Conservation (phyloP, 108 stramenopile species). For the Cyclotella choctawhatcheeana region DNA sequence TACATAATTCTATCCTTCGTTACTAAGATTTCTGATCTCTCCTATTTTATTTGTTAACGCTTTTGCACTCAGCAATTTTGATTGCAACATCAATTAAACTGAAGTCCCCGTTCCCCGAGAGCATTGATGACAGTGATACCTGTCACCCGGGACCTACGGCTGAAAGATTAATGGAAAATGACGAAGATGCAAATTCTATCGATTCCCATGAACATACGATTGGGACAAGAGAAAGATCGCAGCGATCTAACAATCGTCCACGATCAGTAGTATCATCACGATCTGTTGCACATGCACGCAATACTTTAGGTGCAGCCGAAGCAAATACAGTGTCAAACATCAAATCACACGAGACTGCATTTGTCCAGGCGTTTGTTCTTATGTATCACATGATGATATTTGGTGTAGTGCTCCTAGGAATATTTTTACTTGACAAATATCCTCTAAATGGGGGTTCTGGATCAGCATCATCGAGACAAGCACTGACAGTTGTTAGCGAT, state of each 20-base stretch:
- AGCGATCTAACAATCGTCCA: not conserved
- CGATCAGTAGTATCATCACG: not conserved
- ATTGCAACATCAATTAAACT: constrained; percentile 27
- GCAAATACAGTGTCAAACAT: not conserved
- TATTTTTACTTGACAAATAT: constrained; percentile 48
- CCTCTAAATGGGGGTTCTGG: constrained; percentile 23
- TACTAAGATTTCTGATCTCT: not conserved
- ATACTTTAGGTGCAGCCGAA: not conserved
- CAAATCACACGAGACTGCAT: constrained; percentile 25
- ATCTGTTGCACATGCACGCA: constrained; percentile 1
- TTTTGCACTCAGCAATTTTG: constrained; percentile 30
- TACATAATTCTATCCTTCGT: not conserved
- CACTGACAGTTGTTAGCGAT: constrained; percentile 7
- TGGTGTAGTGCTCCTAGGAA: constrained; percentile 41
- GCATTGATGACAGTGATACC: too few relatives aligned
- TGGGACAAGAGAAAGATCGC: not conserved
- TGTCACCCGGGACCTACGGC: too few relatives aligned
- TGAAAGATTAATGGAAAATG: too few relatives aligned
- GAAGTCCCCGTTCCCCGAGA: constrained; percentile 10
- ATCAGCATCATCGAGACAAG: not conserved
- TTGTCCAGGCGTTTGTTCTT: constrained; percentile 40
- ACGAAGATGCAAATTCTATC: not conserved
- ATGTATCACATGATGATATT: constrained; percentile 46
- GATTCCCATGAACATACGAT: not conserved
- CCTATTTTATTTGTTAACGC: not conserved